A percentile compares a stretch with the other conserved stretches of the same genome.
phyloP scores from a whole-genome alignment of 768 basidiomycete species.

The Xerocomellus chrysenteron region DNA sequence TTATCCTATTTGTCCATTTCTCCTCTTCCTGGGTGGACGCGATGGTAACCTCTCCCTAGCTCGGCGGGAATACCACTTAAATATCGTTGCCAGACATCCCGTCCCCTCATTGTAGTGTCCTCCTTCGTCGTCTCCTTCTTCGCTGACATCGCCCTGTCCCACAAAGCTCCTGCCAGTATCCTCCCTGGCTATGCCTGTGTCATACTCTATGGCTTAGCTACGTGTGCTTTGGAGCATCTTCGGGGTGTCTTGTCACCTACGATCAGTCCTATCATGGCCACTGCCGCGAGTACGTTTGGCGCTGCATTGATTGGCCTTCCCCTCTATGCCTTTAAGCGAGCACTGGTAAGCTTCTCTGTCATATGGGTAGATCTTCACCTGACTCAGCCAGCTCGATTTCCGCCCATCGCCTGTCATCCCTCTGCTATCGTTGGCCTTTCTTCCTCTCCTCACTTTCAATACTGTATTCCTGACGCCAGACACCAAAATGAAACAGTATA shows the following conservation, averaged over 20 bases:
- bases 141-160: slow-evolving; percentile 49
- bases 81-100: slow-evolving; percentile 43
- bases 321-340: slow-evolving; percentile 58
- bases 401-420: slow-evolving; percentile 54
- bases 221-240: slow-evolving; percentile 63
- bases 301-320: slow-evolving; percentile 63
- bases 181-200: slow-evolving; percentile 70
- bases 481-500: slow-evolving; percentile 45
- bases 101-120: slow-evolving; percentile 43
- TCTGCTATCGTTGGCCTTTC: slow-evolving; percentile 51
- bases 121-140: slow-evolving; percentile 57
- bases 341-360: slow-evolving; percentile 46
- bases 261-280: slow-evolving; percentile 54
- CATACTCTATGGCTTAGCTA: slow-evolving; percentile 54
- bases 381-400: slow-evolving; percentile 44
- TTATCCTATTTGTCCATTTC: slow-evolving; percentile 68
- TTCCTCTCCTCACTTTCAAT: slow-evolving; percentile 63
- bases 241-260: slow-evolving; percentile 55
- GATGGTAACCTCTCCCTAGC: slow-evolving; percentile 48
- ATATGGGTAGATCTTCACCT: slow-evolving; percentile 2
- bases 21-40: slow-evolving; percentile 65
- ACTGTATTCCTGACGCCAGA: slow-evolving; percentile 60
- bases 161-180: slow-evolving; percentile 38
- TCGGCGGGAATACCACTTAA: slow-evolving; percentile 29
- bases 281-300: slow-evolving; percentile 57